phyloP scores from a whole-genome alignment of 176 grass and related monocot genomes.

The Avena atlantica region DNA sequence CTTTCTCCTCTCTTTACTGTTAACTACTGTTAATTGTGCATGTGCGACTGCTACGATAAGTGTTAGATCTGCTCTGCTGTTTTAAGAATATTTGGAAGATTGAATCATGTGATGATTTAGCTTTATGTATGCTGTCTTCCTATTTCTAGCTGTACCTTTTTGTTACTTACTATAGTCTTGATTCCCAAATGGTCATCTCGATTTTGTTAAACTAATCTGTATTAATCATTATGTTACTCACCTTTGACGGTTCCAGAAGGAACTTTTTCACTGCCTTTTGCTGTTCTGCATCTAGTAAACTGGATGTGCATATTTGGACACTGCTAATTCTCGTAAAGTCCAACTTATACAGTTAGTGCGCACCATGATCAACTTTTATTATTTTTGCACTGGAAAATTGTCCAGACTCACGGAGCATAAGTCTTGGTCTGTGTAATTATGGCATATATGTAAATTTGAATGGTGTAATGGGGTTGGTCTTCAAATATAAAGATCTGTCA shows the following conservation, averaged over 20 bases:
- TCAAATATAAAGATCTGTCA: background rate
- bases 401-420: background rate
- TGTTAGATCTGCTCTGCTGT: conserved; percentile 23
- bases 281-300: background rate
- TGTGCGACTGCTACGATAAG: too few relatives aligned
- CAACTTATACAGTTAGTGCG: background rate
- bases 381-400: background rate
- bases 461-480: background rate
- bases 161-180: conserved; percentile 7
- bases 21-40: background rate
- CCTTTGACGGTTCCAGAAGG: background rate
- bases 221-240: background rate
- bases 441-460: background rate
- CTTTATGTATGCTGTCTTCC: conserved; percentile 25
- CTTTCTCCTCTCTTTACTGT: background rate
- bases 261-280: background rate
- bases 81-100: background rate
- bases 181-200: background rate
- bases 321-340: background rate
- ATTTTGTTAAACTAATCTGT: background rate
- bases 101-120: conserved; percentile 19
- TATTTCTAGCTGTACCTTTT: conserved; percentile 1
- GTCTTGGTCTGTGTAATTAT: background rate
- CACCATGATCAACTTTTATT: background rate
- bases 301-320: background rate